These are phyloP conservation scores for Marasmius oreades DNA, from an alignment of 1,284 basidiomycete genomes.

Conservation along the genomic window DNA sequence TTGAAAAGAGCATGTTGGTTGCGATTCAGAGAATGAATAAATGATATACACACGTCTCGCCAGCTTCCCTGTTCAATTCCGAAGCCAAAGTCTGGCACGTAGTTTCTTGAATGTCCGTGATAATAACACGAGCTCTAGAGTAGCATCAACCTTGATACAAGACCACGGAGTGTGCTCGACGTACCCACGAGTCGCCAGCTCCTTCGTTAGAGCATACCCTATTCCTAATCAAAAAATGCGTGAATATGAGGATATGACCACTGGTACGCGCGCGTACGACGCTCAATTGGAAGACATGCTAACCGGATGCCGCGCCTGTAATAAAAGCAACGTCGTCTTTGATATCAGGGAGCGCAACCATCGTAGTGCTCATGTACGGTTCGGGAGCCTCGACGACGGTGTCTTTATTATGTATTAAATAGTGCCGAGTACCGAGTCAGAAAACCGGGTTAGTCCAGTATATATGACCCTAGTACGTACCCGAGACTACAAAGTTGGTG, in stretches of 20 bases:
- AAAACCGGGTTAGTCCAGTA: too few species aligned
- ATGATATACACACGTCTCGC: slow-evolving; percentile 13
- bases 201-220: slow-evolving; percentile 4
- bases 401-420: too few species aligned
- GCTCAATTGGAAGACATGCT: not conserved
- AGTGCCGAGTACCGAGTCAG: too few species aligned
- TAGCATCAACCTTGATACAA: not conserved
- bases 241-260: not conserved
- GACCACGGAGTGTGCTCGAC: not conserved
- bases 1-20: not conserved
- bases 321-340: slow-evolving; percentile 18
- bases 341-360: not conserved
- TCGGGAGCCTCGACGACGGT: too few species aligned
- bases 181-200: slow-evolving; percentile 7
- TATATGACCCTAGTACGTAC: too few species aligned
- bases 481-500: too few species aligned
- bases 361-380: not conserved
- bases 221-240: not conserved
- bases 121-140: slow-evolving; percentile 15
- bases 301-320: slow-evolving; percentile 20
- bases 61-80: slow-evolving; percentile 17
- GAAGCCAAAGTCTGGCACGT: slow-evolving; percentile 13
- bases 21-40: not conserved
- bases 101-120: slow-evolving; percentile 16
- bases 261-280: too few species aligned